Conservation (phyloP, 176 grass and related monocot species). For the Microstegium vimineum region DNA sequence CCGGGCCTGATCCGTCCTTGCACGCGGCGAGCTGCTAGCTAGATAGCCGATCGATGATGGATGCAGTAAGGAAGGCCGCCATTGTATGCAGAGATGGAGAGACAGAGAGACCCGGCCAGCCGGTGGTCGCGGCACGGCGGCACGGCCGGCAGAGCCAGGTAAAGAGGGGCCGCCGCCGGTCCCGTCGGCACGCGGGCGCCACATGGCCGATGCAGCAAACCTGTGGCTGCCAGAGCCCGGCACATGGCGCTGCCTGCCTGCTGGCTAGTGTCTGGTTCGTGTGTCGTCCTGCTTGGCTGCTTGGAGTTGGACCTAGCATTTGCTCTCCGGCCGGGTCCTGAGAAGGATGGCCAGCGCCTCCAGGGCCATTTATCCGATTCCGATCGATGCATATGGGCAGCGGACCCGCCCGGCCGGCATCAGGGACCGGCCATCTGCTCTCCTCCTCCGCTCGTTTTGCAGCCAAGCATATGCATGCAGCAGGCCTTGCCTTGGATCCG, state of each 20-base stretch:
- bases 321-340: background rate
- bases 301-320: no score
- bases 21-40: background rate
- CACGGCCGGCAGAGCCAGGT: background rate
- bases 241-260: constrained; percentile 45
- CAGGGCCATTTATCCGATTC: constrained; percentile 27
- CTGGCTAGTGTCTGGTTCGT: no score
- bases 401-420: no score
- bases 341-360: constrained; percentile 21
- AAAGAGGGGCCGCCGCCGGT: background rate
- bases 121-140: no score
- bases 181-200: constrained; percentile 29
- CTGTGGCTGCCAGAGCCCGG: constrained; percentile 14
- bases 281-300: no score
- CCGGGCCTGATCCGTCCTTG: no score
- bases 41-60: no score
- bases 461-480: background rate
- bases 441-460: background rate
- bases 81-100: no score
- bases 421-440: constrained; percentile 5
- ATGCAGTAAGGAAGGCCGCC: no score
- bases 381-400: no score
- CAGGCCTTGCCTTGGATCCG: constrained; percentile 11
- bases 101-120: no score
- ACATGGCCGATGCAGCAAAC: constrained; percentile 40